Conservation (phyloP, 495 filamentous ascomycete species). For the Cladorrhinum samala region DNA sequence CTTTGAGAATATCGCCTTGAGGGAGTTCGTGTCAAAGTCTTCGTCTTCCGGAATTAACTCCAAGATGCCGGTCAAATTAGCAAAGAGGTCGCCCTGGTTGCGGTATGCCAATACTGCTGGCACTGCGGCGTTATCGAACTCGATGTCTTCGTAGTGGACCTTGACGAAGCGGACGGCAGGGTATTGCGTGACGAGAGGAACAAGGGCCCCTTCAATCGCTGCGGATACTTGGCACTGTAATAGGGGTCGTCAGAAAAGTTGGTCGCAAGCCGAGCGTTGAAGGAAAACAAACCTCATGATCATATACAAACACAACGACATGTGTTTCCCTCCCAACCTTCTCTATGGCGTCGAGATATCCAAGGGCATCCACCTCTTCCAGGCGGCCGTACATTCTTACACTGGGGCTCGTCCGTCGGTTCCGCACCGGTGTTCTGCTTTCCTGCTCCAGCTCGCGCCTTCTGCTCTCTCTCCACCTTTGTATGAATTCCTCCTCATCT, state of each 20-base stretch:
- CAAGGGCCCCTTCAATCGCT: slow-evolving; percentile 70
- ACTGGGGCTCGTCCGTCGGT: slow-evolving; percentile 60
- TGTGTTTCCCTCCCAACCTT: slow-evolving; percentile 72
- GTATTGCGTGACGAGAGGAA: slow-evolving; percentile 62
- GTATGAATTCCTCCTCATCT: slow-evolving; percentile 77
- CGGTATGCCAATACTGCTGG: slow-evolving; percentile 87
- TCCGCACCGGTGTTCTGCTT: slow-evolving; percentile 37
- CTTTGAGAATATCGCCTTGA: slow-evolving; percentile 43
- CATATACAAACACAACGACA: slow-evolving; percentile 93
- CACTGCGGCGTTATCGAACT: slow-evolving; percentile 85
- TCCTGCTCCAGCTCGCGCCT: slow-evolving; percentile 66
- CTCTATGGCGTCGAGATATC: slow-evolving; percentile 93
- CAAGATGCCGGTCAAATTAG: slow-evolving; percentile 78
- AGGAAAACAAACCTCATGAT: slow-evolving; percentile 69
- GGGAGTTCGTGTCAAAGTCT: slow-evolving; percentile 44
- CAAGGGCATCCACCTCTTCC: slow-evolving; percentile 78
- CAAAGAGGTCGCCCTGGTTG: slow-evolving; percentile 78
- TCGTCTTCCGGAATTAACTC: slow-evolving; percentile 71
- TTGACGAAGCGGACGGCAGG: slow-evolving; percentile 77
- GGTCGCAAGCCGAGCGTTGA: too few species aligned
- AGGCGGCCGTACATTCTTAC: slow-evolving; percentile 70
- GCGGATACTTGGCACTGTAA: slow-evolving; percentile 65
- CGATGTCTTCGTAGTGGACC: slow-evolving; percentile 85
- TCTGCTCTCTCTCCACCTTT: slow-evolving; percentile 72
- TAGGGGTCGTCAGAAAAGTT: slow-evolving; percentile 13